These are phyloP conservation scores for Sphaerulina populicola DNA, from an alignment of 2,329 filamentous ascomycete genomes.

Conservation along the genomic window DNA sequence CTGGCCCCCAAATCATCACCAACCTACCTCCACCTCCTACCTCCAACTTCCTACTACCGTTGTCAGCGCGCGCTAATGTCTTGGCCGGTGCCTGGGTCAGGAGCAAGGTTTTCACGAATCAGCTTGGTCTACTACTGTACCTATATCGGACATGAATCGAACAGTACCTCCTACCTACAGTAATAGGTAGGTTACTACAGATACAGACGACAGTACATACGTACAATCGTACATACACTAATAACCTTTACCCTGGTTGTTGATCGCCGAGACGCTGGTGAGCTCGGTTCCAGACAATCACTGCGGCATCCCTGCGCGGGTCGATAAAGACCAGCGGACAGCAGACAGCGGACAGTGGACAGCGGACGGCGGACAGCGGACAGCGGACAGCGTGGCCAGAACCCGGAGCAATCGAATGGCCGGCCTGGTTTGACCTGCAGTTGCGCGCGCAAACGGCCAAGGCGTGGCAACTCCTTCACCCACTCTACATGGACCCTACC, in stretches of 20 bases:
- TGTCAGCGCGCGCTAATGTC: not conserved
- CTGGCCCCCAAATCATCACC: too few species aligned
- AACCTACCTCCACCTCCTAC: too few species aligned
- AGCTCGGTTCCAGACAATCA: not conserved
- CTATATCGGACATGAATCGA: not conserved
- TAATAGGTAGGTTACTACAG: too few species aligned
- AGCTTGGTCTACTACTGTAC: not conserved
- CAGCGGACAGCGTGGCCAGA: not conserved
- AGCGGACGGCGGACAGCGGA: not conserved
- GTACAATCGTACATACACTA: too few species aligned
- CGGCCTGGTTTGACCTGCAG: not conserved
- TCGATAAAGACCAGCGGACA: not conserved
- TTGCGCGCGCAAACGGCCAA: slow-evolving; percentile 5
- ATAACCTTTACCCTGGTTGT: too few species aligned
- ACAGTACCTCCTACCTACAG: too few species aligned
- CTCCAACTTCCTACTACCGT: too few species aligned
- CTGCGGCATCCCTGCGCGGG: not conserved
- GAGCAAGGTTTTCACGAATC: not conserved
- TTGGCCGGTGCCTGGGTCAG: not conserved
- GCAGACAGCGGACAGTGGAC: not conserved
- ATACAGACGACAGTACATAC: too few species aligned
- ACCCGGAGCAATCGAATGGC: not conserved
- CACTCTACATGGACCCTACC: too few species aligned
- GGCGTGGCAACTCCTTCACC: slow-evolving; percentile 3
- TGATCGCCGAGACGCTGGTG: not conserved